Evolutionary conservation across 495 filamentous ascomycete species (phyloP).

Genomic region (Sabuloglossum arenarium): DNA sequence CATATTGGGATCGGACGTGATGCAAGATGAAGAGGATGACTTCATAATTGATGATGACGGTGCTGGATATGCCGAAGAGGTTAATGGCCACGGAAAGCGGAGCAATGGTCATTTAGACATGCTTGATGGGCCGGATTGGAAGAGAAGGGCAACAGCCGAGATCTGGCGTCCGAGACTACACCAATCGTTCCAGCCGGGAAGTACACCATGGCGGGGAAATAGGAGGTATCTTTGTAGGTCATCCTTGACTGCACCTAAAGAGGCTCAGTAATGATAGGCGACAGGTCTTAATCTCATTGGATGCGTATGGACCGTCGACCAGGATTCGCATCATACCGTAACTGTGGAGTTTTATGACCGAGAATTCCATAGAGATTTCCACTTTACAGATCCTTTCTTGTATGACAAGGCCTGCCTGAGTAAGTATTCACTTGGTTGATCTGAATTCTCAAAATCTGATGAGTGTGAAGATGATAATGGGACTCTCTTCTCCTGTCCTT

Average conservation of each 20-base stretch:
- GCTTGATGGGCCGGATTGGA: constrained; percentile 27
- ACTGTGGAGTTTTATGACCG: constrained; percentile 96
- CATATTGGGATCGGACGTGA: constrained; percentile 21
- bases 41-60: constrained; percentile 93
- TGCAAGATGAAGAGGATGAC: constrained; percentile 37
- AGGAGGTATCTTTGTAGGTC: constrained; percentile 64
- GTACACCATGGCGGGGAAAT: constrained; percentile 88
- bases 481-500: constrained; percentile 65
- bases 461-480: constrained; percentile 46
- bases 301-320: constrained; percentile 91
- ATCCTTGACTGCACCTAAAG: neutral
- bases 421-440: constrained; percentile 16
- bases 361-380: constrained; percentile 77
- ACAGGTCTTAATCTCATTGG: constrained; percentile 65
- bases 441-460: constrained; percentile 9
- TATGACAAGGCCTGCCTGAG: constrained; percentile 90
- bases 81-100: constrained; percentile 42
- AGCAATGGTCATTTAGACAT: constrained; percentile 30
- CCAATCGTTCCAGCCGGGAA: constrained; percentile 73
- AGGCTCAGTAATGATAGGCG: constrained; percentile 11
- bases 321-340: constrained; percentile 84
- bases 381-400: constrained; percentile 86
- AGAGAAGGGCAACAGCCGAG: constrained; percentile 34
- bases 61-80: constrained; percentile 56
- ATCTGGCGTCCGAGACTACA: constrained; percentile 49